Conservation (phyloP, 352 stramenopile genomes). For the Blastocystis sp. region DNA sequence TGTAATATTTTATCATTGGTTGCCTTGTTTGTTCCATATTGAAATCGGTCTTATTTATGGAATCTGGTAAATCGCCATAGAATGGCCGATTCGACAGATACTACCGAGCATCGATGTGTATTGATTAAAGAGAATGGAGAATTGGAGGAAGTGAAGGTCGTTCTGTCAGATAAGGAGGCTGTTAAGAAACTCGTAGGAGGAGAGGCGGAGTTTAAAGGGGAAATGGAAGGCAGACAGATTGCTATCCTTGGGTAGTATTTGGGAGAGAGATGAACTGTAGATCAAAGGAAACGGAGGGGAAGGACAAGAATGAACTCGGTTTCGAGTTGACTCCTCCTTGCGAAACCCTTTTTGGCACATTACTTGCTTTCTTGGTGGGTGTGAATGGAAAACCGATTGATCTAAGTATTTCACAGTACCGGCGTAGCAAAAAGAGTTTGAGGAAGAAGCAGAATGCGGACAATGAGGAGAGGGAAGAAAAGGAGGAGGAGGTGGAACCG, state of each 20-base stretch:
- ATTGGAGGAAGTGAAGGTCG: conserved; percentile 8
- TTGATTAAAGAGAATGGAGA: conserved; percentile 18
- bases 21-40: conserved; percentile 65
- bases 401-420: neutral
- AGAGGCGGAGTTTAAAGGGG: conserved; percentile 52
- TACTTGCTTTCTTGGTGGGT: conserved; percentile 20
- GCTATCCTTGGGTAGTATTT: conserved; percentile 37
- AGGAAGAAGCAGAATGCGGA: conserved; percentile 14
- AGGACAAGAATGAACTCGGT: conserved; percentile 38
- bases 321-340: conserved; percentile 4
- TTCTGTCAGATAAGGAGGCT: conserved; percentile 28
- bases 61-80: neutral
- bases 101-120: conserved; percentile 8
- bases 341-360: neutral
- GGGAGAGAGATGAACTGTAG: neutral
- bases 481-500: neutral
- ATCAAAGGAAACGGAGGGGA: neutral
- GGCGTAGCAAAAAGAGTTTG: neutral
- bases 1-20: conserved; percentile 67
- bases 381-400: conserved; percentile 52
- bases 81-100: neutral
- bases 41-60: neutral
- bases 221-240: conserved; percentile 29
- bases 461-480: neutral
- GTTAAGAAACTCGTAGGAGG: neutral